Conservation (phyloP, 83 land plant species). For the Thuja plicata region DNA sequence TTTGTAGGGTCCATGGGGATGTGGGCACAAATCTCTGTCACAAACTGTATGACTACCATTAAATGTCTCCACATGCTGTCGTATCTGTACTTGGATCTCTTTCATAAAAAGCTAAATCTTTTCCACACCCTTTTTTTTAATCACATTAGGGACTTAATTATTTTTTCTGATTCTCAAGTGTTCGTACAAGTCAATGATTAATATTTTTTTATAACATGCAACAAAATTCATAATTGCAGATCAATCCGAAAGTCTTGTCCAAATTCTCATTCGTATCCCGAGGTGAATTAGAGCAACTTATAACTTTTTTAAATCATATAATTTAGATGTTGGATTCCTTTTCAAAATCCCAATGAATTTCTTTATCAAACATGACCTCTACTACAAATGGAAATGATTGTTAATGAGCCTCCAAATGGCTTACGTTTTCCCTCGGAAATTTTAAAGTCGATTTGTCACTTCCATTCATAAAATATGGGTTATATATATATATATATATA, state of each 20-base stretch:
- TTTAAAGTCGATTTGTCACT: too few relatives aligned
- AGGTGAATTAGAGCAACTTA: background rate
- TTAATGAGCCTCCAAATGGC: too few relatives aligned
- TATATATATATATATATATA: too few relatives aligned
- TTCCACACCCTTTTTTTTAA: background rate
- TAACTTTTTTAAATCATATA: background rate
- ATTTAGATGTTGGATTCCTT: background rate
- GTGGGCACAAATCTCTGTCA: background rate
- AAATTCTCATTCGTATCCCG: background rate
- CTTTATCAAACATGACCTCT: too few relatives aligned
- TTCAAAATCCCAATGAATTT: too few relatives aligned
- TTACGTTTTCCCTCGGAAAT: too few relatives aligned
- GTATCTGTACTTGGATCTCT: background rate
- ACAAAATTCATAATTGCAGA: background rate
- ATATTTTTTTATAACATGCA: background rate
- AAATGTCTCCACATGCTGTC: slow-evolving; percentile 11
- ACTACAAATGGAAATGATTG: too few relatives aligned
- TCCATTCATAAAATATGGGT: too few relatives aligned
- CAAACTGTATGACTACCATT: background rate
- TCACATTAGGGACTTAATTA: background rate
- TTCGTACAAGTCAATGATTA: background rate
- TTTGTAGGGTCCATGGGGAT: background rate
- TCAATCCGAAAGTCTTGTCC: background rate
- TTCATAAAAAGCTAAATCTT: background rate
- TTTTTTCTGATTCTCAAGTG: background rate